Percentiles rank a stretch among this genome's conserved stretches.
These are phyloP conservation scores for Bryum argenteum DNA, from an alignment of 225 moss, liverwort and hornwort species.

Conservation along the genomic window DNA sequence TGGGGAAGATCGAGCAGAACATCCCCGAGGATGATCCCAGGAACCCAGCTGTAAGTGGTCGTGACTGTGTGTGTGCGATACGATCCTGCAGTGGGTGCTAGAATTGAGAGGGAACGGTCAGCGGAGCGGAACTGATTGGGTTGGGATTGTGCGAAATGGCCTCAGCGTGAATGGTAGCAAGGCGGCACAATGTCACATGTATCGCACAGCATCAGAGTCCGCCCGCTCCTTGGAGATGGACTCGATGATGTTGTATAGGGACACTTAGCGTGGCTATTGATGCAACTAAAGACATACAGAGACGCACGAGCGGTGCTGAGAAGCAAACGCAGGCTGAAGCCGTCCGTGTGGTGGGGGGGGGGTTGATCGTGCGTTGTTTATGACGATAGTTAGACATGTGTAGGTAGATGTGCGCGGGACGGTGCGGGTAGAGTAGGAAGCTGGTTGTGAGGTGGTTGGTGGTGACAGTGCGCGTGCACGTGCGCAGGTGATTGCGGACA, in stretches of 20 bases:
- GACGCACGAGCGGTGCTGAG: not conserved
- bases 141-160: not conserved
- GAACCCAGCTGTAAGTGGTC: conserved; percentile 48
- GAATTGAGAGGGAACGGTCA: rapidly evolving
- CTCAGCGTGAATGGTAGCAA: not conserved
- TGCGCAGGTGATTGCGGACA: conserved; percentile 50
- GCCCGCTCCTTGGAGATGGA: not conserved
- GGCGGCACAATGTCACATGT: too few species aligned
- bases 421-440: too few species aligned
- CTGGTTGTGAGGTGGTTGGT: too few species aligned
- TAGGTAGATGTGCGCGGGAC: too few species aligned
- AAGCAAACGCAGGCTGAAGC: not conserved
- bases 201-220: not conserved
- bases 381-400: too few species aligned
- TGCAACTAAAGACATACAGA: not conserved
- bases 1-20: conserved; percentile 62
- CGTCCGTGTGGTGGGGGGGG: too few species aligned
- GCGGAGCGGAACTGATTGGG: not conserved
- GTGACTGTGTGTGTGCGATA: not conserved
- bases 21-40: conserved; percentile 67
- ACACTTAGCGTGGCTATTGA: not conserved
- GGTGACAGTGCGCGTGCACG: too few species aligned
- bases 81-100: too few species aligned
- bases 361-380: too few species aligned
- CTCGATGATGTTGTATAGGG: not conserved